Evolutionary conservation across 495 filamentous ascomycete species (phyloP), one percentile per base, ranked within the genome.

Genomic region (Aspergillus coremiiformis): DNA sequence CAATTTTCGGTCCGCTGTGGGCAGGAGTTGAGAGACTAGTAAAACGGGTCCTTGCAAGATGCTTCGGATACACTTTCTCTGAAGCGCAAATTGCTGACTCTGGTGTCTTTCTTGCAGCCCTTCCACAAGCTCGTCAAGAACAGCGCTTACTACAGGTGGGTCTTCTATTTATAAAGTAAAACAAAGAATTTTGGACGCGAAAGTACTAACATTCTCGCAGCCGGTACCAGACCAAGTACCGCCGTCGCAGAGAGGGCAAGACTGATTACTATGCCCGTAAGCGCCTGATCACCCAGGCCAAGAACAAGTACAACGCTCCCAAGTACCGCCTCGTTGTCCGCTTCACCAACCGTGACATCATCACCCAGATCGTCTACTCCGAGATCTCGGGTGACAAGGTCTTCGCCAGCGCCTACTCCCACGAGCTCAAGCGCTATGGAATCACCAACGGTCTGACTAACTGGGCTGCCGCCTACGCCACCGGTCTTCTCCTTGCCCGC

Each of bases 241-340:
- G 88, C 78, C 90, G 93, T 73, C 85, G 93, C 71, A 85, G 93
- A 57, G 71, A 84, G 72, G 93, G 93, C 72, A 99, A 97, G 87
- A 99, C 93, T 77, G 93, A 99, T 72, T 99, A 99, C 88, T 97
- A 96, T 74, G 93, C 93, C 69, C 93, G 93, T 78, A 96, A 96
- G 85, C 87, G 93, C 66, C 81, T 99, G 76, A 94, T 95, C 84
- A 91, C 89, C 77, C 93, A 99, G 82, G 93, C 93, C 75, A 99
- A 97, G 90, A 97, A 97, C 89, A 97, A 97, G 84, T 98, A 96
- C 87, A 93, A 91, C 74, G 86, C 92, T 44, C 92, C 93, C 72
- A 99, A 99, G 82, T 96, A 99, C 84, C 87, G 93, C 69, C 87
- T 99, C 68, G 93, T 99, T 52, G 92, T 99, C 69, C 92, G 93